Conservation (phyloP, 2,329 filamentous ascomycete species). For the Mariannaea elegans region DNA sequence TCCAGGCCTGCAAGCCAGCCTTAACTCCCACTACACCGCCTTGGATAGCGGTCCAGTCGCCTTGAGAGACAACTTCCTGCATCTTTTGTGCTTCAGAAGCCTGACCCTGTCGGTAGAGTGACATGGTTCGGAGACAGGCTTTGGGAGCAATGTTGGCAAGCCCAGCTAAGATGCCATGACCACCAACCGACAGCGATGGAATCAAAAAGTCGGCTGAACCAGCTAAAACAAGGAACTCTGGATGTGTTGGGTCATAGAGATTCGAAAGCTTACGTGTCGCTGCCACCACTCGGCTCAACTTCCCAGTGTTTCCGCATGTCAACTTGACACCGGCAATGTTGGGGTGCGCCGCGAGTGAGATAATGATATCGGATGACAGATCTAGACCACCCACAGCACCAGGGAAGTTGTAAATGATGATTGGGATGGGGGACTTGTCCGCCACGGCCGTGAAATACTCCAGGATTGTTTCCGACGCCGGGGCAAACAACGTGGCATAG, state of each 20-base stretch:
- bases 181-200: slow-evolving; percentile 73
- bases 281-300: slow-evolving; percentile 70
- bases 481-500: slow-evolving; percentile 73
- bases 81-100: slow-evolving; percentile 67
- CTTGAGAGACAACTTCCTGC: slow-evolving; percentile 72
- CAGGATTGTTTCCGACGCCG: slow-evolving; percentile 59
- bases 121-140: slow-evolving; percentile 68
- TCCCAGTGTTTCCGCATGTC: slow-evolving; percentile 76
- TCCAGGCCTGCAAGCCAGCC: slow-evolving; percentile 70
- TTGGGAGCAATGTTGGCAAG: slow-evolving; percentile 77
- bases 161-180: slow-evolving; percentile 76
- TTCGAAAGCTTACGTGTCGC: slow-evolving; percentile 58
- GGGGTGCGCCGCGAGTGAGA: slow-evolving; percentile 66
- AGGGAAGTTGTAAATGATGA: slow-evolving; percentile 77
- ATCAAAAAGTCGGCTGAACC: slow-evolving; percentile 79
- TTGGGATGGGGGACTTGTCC: slow-evolving; percentile 68
- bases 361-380: slow-evolving; percentile 69
- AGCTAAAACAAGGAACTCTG: slow-evolving; percentile 73
- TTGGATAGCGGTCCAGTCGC: slow-evolving; percentile 78
- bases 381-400: slow-evolving; percentile 71
- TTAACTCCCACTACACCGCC: slow-evolving; percentile 78
- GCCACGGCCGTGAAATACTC: slow-evolving; percentile 74
- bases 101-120: slow-evolving; percentile 67
- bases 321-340: slow-evolving; percentile 76
- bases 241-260: slow-evolving; percentile 16